These are phyloP conservation scores for Cerioporus squamosus DNA, from an alignment of 1,284 basidiomycete genomes.

Conservation along the genomic window DNA sequence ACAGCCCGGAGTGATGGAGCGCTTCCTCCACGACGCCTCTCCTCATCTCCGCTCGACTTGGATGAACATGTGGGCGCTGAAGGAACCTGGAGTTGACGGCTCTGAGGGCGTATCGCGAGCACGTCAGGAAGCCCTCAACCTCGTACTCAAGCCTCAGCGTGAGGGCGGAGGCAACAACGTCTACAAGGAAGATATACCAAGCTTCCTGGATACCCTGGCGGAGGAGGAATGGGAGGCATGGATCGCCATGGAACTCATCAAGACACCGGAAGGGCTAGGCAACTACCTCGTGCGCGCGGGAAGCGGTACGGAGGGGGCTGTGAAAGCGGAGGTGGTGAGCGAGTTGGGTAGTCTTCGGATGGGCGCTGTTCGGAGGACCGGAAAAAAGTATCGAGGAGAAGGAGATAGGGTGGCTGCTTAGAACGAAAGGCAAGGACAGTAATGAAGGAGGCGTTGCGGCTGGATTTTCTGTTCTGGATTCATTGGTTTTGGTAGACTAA, in stretches of 20 bases:
- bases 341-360: slow-evolving; percentile 95
- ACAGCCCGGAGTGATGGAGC: slow-evolving; percentile 74
- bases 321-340: slow-evolving; percentile 77
- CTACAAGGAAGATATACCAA: slow-evolving; percentile 84
- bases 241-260: slow-evolving; percentile 94
- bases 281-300: slow-evolving; percentile 79
- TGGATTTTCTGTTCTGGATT: slow-evolving; percentile 89
- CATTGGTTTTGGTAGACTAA: slow-evolving; percentile 70
- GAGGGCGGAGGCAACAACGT: slow-evolving; percentile 99
- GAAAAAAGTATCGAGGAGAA: slow-evolving; percentile 50
- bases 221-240: slow-evolving; percentile 73
- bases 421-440: slow-evolving; percentile 92
- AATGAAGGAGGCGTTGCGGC: slow-evolving; percentile 96
- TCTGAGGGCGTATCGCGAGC: slow-evolving; percentile 89
- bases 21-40: slow-evolving; percentile 60
- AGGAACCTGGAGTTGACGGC: slow-evolving; percentile 39
- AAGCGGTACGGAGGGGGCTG: slow-evolving; percentile 32
- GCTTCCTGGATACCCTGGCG: slow-evolving; percentile 70
- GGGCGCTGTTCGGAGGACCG: slow-evolving; percentile 70
- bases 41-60: slow-evolving; percentile 49
- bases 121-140: slow-evolving; percentile 45
- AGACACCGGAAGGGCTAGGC: slow-evolving; percentile 67
- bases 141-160: slow-evolving; percentile 94
- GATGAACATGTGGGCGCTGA: slow-evolving; percentile 43
- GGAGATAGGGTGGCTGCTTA: slow-evolving; percentile 83